Base-by-base conservation (phyloP, 2,329 filamentous ascomycete species). In the Cladosporium sp. region DNA sequence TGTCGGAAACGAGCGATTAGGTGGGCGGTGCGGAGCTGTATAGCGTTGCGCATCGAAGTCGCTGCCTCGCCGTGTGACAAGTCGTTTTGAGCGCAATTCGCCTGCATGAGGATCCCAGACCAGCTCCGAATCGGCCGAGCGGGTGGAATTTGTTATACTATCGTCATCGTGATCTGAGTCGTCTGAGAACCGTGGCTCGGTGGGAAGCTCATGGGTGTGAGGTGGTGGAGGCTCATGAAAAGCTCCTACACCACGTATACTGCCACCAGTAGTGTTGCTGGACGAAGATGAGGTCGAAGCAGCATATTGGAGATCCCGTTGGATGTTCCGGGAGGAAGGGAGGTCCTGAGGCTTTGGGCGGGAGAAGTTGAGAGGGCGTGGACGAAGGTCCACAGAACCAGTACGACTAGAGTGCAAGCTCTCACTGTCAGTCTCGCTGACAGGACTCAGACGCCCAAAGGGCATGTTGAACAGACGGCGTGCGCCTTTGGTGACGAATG, bases 281-380 rank as follows among this genome's bases (percentile, higher is more conserved):
- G 55, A 57, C 2, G 55, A 44, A 5, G 55, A 57, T 9, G 55
- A 57, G 28, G 20, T 55, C 28, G 55, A 57, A 19, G 36, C 13
- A 12, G 48, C 55, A 32, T 50, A 57, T 3, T 40, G 19, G 25
- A 19, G 19, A 15, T 50, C 45, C 15, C 40, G 59, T 42, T 45
- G 45, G 45, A 51, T 24, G 28, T 37, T 44, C 22, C 47, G 25
- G 12, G 55, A 51, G 3, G 55, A 51, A 7, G 55, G 37, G 19
- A 28, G 44, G 44, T 52, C 57, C 47, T 48, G 53, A 25, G 25
- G 58, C 28, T 45, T 47, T 7, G 65, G 66, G 13, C 66, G 62
- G 13, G 66, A 68, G 60, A 68, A 68, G 51, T 68, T 68, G 53
- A 65, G 58, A 10, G 61, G 57, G 13, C 51, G 44, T 15, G 64